These are phyloP conservation scores for Aspergillus heteromorphus DNA, from an alignment of 495 filamentous ascomycete species.

Conservation along the genomic window DNA sequence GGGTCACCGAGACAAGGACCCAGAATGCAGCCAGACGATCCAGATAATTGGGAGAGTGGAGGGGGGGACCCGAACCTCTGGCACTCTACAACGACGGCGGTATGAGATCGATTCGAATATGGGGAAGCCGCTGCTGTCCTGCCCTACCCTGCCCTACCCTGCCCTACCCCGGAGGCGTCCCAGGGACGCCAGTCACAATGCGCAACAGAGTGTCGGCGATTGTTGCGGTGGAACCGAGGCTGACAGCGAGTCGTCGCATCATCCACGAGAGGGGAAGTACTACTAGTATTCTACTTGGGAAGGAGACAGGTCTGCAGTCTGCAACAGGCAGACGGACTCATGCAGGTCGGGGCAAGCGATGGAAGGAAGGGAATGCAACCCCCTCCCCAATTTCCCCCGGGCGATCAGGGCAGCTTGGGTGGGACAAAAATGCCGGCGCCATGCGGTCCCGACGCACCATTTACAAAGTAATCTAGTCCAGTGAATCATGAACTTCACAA, in stretches of 20 bases:
- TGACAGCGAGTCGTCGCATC: not conserved
- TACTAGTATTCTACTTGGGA: too few relatives aligned
- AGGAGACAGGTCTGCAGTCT: not conserved
- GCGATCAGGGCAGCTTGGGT: conserved; percentile 1
- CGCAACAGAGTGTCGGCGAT: not conserved
- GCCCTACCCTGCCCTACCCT: not conserved
- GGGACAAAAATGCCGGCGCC: not conserved
- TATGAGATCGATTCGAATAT: not conserved
- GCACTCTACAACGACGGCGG: not conserved
- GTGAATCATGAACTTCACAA: not conserved
- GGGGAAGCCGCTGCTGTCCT: not conserved
- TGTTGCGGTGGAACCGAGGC: not conserved
- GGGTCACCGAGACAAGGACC: not conserved
- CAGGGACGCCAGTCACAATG: not conserved
- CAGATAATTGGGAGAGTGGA: too few relatives aligned
- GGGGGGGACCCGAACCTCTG: not conserved
- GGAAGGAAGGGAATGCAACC: not conserved
- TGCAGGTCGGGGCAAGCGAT: not conserved
- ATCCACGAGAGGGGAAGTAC: not conserved
- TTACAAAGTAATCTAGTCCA: too few relatives aligned
- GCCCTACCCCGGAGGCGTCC: not conserved
- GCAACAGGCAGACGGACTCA: not conserved
- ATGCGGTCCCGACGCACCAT: not conserved
- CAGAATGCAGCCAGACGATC: not conserved
- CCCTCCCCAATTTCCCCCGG: not conserved